Evolutionary conservation across 768 basidiomycete species (phyloP).

Genomic region (Coprinopsis cinerea): DNA sequence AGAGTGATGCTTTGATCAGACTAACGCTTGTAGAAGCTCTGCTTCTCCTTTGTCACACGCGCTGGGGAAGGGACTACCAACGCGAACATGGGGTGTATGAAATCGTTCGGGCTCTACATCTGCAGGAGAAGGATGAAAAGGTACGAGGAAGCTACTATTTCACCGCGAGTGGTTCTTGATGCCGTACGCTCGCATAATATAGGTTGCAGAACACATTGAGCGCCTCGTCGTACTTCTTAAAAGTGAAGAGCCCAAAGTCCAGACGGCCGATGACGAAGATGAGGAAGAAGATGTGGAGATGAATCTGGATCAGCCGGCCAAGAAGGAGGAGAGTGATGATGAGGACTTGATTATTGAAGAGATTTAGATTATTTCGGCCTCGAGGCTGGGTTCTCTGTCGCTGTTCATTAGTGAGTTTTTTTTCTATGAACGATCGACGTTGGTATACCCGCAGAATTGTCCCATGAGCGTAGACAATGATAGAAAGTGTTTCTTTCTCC

Average conservation of each 20-base stretch:
- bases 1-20: slow-evolving; percentile 69
- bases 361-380: background rate
- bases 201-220: slow-evolving; percentile 87
- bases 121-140: slow-evolving; percentile 72
- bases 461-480: no score
- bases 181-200: background rate
- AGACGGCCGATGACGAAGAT: slow-evolving; percentile 31
- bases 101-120: slow-evolving; percentile 73
- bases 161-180: background rate
- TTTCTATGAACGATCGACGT: no score
- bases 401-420: no score
- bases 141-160: slow-evolving; percentile 32
- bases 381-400: no score
- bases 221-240: slow-evolving; percentile 84
- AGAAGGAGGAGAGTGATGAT: background rate
- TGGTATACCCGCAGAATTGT: no score
- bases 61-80: slow-evolving; percentile 80
- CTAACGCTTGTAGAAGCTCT: slow-evolving; percentile 86
- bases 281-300: slow-evolving; percentile 16
- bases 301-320: background rate
- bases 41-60: slow-evolving; percentile 81
- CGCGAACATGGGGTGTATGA: slow-evolving; percentile 81
- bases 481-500: no score
- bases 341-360: slow-evolving; percentile 1
- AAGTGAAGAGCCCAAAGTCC: slow-evolving; percentile 60